Evolutionary conservation across 495 filamentous ascomycete genomes (phyloP).

Genomic region (Penicillium bovifimosum): DNA sequence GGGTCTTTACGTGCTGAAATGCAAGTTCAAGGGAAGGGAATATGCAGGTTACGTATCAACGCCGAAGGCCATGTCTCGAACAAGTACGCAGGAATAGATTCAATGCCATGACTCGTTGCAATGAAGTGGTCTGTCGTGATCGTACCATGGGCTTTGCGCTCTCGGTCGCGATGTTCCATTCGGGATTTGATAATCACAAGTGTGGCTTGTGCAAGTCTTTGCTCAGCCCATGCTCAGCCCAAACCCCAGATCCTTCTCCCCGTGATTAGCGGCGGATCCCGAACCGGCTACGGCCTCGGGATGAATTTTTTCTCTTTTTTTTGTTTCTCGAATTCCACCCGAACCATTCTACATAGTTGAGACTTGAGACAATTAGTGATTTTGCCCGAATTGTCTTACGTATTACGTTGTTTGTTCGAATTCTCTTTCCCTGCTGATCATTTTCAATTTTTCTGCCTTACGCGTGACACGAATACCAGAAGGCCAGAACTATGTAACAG

Average conservation of each 20-base stretch:
- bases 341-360: no score
- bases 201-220: constrained; percentile 2
- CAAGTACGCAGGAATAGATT: not conserved
- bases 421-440: constrained; percentile 14
- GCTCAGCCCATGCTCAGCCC: no score
- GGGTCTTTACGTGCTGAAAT: not conserved
- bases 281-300: constrained; percentile 24
- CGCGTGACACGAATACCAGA: constrained; percentile 18
- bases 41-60: constrained; percentile 8
- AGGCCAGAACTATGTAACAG: constrained; percentile 9
- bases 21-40: not conserved
- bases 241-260: constrained; percentile 25
- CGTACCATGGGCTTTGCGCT: not conserved
- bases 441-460: constrained; percentile 5
- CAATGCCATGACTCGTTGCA: not conserved
- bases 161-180: not conserved
- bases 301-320: constrained; percentile 1
- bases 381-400: constrained; percentile 23
- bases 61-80: not conserved
- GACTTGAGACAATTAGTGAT: not conserved
- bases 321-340: not conserved
- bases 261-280: constrained; percentile 28
- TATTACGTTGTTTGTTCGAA: constrained; percentile 12
- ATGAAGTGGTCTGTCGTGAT: not conserved
- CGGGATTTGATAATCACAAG: not conserved